Conservation (phyloP, 2,329 filamentous ascomycete species). For the Onygenales sp. region DNA sequence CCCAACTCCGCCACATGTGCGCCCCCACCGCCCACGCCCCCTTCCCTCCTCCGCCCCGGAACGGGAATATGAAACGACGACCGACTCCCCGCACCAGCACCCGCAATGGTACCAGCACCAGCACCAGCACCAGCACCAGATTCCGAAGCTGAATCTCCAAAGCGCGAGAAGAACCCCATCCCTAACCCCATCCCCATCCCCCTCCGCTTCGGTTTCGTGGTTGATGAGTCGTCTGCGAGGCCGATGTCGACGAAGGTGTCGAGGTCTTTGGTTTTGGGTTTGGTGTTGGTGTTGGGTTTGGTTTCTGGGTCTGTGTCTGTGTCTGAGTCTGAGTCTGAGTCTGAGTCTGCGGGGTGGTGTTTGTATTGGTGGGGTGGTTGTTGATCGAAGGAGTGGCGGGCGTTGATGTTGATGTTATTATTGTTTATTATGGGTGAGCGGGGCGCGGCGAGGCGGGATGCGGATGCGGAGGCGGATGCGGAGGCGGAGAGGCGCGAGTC, state of each 20-base stretch:
- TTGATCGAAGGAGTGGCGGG: no score
- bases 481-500: constrained; percentile 53
- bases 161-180: constrained; percentile 65
- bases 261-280: constrained; percentile 21
- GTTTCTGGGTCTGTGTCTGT: no score
- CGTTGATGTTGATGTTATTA: constrained; percentile 40
- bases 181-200: constrained; percentile 51
- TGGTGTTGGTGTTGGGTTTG: background rate
- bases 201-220: constrained; percentile 47
- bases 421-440: constrained; percentile 52
- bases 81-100: constrained; percentile 27
- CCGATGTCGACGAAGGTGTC: constrained; percentile 87
- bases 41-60: constrained; percentile 64
- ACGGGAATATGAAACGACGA: constrained; percentile 51
- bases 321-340: constrained; percentile 46
- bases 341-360: background rate
- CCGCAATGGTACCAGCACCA: constrained; percentile 12
- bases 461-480: background rate
- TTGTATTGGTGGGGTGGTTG: no score
- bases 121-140: background rate
- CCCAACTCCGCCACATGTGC: constrained; percentile 60
- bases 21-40: constrained; percentile 31
- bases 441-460: constrained; percentile 49
- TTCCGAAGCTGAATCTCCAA: constrained; percentile 49
- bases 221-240: constrained; percentile 63